Conservation (phyloP, 108 stramenopile genomes). For the Discostella stelligeroides region DNA sequence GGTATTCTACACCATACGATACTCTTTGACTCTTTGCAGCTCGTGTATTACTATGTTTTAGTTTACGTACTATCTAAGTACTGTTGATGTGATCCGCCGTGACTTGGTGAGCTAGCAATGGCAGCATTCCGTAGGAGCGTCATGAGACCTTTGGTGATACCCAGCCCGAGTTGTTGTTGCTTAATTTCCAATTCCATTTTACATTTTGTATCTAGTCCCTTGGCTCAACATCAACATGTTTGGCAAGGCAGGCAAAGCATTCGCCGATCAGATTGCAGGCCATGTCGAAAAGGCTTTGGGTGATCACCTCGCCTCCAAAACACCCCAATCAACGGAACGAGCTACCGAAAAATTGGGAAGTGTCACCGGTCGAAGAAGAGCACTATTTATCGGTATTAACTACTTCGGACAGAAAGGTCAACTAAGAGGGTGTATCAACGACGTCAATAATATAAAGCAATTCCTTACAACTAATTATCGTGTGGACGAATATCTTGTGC, state of each 20-base stretch:
- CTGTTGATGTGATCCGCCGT: no score
- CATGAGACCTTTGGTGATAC: no score
- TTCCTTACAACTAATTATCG: conserved; percentile 19
- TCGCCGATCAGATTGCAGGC: conserved; percentile 8
- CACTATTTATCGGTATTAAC: conserved; percentile 42
- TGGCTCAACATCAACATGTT: not conserved
- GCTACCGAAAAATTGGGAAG: conserved; percentile 6
- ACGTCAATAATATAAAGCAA: conserved; percentile 42
- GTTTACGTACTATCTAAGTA: no score
- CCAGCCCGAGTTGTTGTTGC: no score
- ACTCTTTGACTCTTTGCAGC: no score
- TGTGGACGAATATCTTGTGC: conserved; percentile 22
- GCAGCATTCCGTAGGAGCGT: no score
- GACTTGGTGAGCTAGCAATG: no score
- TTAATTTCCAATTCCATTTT: no score
- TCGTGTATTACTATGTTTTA: no score
- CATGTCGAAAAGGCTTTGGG: not conserved
- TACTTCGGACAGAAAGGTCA: conserved; percentile 44
- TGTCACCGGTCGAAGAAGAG: conserved; percentile 3
- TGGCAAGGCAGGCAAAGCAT: conserved; percentile 14
- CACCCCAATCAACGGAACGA: conserved; percentile 13
- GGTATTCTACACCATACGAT: no score
- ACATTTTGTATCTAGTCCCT: no score
- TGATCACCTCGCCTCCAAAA: not conserved
- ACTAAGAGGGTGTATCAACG: conserved; percentile 42